These are phyloP conservation scores for Glaciozyma antarctica DNA, from an alignment of 768 basidiomycete genomes.

Conservation along the genomic window DNA sequence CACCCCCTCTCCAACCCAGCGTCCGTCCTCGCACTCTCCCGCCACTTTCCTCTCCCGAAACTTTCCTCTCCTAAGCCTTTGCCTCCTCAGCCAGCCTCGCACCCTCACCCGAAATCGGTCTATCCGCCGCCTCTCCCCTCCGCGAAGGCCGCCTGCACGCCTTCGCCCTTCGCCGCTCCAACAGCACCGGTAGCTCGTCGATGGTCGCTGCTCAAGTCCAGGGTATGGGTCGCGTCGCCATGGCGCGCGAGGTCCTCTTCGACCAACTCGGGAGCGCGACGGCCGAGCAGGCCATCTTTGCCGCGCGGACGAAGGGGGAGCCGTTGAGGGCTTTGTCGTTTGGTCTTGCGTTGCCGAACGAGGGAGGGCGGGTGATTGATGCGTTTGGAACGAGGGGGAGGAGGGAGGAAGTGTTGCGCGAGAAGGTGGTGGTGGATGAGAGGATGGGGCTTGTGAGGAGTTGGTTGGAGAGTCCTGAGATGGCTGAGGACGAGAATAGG, in stretches of 20 bases:
- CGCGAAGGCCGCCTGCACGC: constrained; percentile 3
- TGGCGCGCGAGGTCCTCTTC: constrained; percentile 15
- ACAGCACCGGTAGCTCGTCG: background rate
- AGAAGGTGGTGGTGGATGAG: background rate
- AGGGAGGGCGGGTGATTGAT: background rate
- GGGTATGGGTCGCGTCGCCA: constrained; percentile 28
- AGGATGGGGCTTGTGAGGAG: background rate
- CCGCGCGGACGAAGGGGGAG: background rate
- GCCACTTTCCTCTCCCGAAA: background rate
- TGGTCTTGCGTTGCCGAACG: background rate
- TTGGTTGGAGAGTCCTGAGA: background rate
- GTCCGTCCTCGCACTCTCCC: background rate
- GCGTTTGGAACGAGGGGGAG: background rate
- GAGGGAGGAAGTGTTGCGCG: background rate
- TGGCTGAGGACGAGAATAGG: background rate
- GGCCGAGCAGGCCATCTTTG: constrained; percentile 4
- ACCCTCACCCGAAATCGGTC: background rate
- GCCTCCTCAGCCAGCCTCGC: background rate
- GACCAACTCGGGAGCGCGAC: constrained; percentile 3
- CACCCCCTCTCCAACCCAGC: background rate
- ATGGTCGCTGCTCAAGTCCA: constrained; percentile 10
- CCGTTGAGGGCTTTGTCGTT: background rate
- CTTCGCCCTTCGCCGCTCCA: background rate
- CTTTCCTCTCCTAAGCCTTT: background rate
- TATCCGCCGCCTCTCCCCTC: background rate